These are phyloP conservation scores for Pseudozyma flocculosa DNA, from an alignment of 1,284 basidiomycete genomes.

Conservation along the genomic window DNA sequence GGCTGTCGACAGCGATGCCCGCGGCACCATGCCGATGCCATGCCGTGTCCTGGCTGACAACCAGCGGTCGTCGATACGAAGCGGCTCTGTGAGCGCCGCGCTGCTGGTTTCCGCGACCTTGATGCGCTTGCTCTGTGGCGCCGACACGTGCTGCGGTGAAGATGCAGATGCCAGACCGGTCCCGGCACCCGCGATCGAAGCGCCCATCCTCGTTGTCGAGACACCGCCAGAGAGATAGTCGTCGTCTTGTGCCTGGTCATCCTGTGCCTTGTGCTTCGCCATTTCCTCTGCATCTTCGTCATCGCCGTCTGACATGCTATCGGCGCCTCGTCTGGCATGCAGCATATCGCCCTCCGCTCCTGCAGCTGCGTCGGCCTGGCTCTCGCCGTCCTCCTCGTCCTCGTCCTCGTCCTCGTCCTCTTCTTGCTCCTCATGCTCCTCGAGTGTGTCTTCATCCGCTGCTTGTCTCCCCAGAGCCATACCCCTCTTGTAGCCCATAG, in stretches of 20 bases:
- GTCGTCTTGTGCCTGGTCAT: constrained; percentile 9
- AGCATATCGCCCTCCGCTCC: constrained; percentile 7
- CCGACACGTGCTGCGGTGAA: too few relatives aligned
- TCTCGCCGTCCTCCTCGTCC: constrained; percentile 1
- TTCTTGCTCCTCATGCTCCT: constrained; percentile 6
- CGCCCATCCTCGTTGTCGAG: too few relatives aligned
- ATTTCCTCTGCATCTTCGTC: constrained; percentile 17
- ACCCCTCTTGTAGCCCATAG: constrained; percentile 39
- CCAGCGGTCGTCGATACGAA: too few relatives aligned
- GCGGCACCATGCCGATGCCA: too few relatives aligned
- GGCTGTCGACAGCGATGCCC: background rate
- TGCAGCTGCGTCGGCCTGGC: background rate
- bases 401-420: constrained; percentile 15
- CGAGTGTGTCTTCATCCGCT: background rate
- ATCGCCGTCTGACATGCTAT: background rate
- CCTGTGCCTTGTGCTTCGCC: background rate
- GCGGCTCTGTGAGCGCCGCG: too few relatives aligned
- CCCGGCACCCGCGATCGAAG: too few relatives aligned
- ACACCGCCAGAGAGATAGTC: constrained; percentile 21
- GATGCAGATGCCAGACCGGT: too few relatives aligned
- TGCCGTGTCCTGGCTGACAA: too few relatives aligned
- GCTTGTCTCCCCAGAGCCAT: constrained; percentile 22
- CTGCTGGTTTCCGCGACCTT: too few relatives aligned
- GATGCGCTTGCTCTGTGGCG: too few relatives aligned
- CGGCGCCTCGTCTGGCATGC: background rate